Conservation (phyloP, 768 basidiomycete genomes). For the Lactifluus hygrophoroides region DNA sequence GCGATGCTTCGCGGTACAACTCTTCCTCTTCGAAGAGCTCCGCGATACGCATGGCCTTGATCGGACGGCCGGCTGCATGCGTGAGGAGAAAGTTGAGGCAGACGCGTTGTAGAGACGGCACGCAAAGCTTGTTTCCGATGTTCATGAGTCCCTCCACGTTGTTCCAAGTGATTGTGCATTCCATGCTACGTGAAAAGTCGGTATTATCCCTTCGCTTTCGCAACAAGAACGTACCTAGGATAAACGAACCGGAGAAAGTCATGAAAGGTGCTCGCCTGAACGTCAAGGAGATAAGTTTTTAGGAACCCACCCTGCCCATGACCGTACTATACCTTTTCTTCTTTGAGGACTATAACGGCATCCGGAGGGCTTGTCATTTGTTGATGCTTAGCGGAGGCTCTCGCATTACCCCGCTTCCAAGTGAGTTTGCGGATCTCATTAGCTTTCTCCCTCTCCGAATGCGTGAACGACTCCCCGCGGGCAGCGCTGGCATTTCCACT, state of each 20-base stretch:
- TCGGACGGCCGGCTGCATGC: slow-evolving; percentile 86
- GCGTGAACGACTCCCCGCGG: slow-evolving; percentile 4
- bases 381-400: background rate
- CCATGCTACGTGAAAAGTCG: slow-evolving; percentile 41
- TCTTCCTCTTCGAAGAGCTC: slow-evolving; percentile 88
- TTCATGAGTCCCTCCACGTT: slow-evolving; percentile 91
- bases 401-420: slow-evolving; percentile 10
- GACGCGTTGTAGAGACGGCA: slow-evolving; percentile 69
- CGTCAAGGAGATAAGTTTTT: background rate
- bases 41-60: slow-evolving; percentile 88
- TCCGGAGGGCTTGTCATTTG: slow-evolving; percentile 40
- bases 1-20: slow-evolving; percentile 80
- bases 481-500: background rate
- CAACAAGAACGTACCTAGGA: slow-evolving; percentile 58
- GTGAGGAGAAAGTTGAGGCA: slow-evolving; percentile 85
- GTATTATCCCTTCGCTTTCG: background rate
- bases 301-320: background rate
- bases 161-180: slow-evolving; percentile 92
- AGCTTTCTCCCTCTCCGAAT: slow-evolving; percentile 18
- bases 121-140: slow-evolving; percentile 82
- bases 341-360: slow-evolving; percentile 82
- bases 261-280: slow-evolving; percentile 74
- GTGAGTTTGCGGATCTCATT: slow-evolving; percentile 11
- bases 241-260: slow-evolving; percentile 92
- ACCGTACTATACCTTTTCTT: slow-evolving; percentile 65